phyloP scores from a whole-genome alignment of 2,329 filamentous ascomycete species.

The Tolypocladium ophioglossoides region DNA sequence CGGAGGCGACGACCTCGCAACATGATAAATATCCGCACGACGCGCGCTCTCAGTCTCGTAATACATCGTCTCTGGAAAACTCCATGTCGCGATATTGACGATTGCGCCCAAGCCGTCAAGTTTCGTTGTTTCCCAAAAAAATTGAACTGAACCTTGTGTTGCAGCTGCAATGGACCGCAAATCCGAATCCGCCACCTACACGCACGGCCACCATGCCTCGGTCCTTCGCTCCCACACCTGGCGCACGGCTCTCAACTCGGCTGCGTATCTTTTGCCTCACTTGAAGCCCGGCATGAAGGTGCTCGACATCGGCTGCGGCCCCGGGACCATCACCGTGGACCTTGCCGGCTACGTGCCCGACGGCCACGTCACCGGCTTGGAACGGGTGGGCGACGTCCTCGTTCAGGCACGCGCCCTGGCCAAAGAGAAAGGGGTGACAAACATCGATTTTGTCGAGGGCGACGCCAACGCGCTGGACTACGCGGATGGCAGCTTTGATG shows the following conservation, averaged over 20 bases:
- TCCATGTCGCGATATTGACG: too few relatives aligned
- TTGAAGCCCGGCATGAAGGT: constrained; percentile 26
- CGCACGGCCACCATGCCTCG: constrained; percentile 26
- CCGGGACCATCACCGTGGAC: constrained; percentile 34
- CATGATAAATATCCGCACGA: too few relatives aligned
- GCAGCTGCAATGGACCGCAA: neutral
- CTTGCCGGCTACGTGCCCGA: constrained; percentile 24
- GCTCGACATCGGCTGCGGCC: constrained; percentile 37
- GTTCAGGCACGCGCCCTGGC: constrained; percentile 17
- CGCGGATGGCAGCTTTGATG: constrained; percentile 25
- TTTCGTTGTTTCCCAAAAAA: too few relatives aligned
- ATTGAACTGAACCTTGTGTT: too few relatives aligned
- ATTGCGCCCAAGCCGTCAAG: too few relatives aligned
- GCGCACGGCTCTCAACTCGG: constrained; percentile 31
- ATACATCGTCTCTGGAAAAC: too few relatives aligned
- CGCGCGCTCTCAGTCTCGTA: too few relatives aligned
- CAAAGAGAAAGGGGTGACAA: constrained; percentile 16
- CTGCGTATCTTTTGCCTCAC: constrained; percentile 28
- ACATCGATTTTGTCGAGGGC: constrained; percentile 22
- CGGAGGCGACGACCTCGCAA: too few relatives aligned
- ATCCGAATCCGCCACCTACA: constrained; percentile 16
- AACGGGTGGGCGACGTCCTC: constrained; percentile 21
- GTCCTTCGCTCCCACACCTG: constrained; percentile 25
- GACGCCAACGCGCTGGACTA: constrained; percentile 20
- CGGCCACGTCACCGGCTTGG: constrained; percentile 27